Conservation (phyloP, 371 early-diverging fungal genomes). For the Homolaphlyctis polyrhiza region DNA sequence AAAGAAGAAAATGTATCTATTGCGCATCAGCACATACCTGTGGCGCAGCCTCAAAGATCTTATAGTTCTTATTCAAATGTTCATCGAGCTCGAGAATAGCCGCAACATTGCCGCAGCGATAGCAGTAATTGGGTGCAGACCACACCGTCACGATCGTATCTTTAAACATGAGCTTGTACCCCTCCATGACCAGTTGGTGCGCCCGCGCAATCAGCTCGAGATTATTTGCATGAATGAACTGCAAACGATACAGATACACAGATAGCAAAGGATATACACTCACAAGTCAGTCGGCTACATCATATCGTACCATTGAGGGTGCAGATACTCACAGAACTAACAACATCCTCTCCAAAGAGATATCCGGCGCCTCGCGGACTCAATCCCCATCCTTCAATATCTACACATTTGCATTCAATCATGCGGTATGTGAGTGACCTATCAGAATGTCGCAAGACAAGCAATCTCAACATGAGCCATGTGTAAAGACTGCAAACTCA, state of each 20-base stretch:
- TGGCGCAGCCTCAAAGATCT: slow-evolving; percentile 82
- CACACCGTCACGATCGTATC: slow-evolving; percentile 97
- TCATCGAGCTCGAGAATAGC: slow-evolving; percentile 97
- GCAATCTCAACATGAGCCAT: not conserved
- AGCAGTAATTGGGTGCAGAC: slow-evolving; percentile 99
- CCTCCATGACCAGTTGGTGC: slow-evolving; percentile 99
- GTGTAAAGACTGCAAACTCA: not conserved
- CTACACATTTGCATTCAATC: slow-evolving; percentile 31
- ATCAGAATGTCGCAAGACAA: not conserved
- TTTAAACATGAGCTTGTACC: slow-evolving; percentile 88
- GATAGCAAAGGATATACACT: not conserved
- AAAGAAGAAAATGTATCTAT: too few species aligned
- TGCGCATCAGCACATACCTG: too few species aligned
- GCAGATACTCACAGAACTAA: slow-evolving; percentile 62
- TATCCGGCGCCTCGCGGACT: slow-evolving; percentile 98
- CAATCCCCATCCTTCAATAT: slow-evolving; percentile 90
- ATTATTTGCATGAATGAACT: slow-evolving; percentile 85
- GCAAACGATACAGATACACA: too few species aligned
- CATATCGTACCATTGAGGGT: not conserved
- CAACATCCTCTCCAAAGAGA: slow-evolving; percentile 94
- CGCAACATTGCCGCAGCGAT: slow-evolving; percentile 98
- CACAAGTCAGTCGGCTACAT: not conserved
- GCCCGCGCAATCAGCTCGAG: slow-evolving; percentile 95
- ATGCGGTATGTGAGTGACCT: not conserved
- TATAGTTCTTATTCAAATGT: slow-evolving; percentile 73